Evolutionary conservation across 148 eudicot genomes (phyloP).

Genomic region (Tetragonia tetragonoides): DNA sequence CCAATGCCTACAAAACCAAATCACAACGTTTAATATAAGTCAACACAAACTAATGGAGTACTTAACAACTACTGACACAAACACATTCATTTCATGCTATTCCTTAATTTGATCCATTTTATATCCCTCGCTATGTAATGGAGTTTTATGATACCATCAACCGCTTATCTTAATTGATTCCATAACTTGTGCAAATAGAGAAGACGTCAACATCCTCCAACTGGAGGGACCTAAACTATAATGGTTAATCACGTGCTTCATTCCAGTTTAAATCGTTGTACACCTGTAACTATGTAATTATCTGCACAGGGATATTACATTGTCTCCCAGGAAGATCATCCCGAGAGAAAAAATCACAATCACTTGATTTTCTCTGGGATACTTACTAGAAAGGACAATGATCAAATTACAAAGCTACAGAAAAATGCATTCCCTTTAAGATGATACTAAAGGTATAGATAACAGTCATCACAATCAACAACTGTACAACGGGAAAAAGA

Average conservation of each 20-base stretch:
- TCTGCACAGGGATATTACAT: neutral
- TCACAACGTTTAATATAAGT: neutral
- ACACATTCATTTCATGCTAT: neutral
- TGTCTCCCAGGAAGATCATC: neutral
- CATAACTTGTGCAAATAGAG: neutral
- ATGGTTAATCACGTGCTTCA: neutral
- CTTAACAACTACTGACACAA: neutral
- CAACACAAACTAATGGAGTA: neutral
- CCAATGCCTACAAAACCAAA: conserved; percentile 68
- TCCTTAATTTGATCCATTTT: neutral
- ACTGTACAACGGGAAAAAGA: neutral
- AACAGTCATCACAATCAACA: neutral
- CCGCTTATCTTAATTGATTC: neutral
- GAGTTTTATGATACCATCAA: neutral
- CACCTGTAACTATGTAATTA: neutral
- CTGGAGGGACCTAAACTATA: neutral
- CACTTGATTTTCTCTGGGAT: neutral
- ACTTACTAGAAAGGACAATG: neutral
- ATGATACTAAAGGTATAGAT: neutral
- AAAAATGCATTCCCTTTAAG: neutral
- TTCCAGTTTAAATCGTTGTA: neutral
- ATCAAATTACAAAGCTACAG: neutral
- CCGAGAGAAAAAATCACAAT: neutral
- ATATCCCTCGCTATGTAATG: neutral
- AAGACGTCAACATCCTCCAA: neutral